Conservation (phyloP, 495 filamentous ascomycete species). For the Podospora bellae-mahoneyi region DNA sequence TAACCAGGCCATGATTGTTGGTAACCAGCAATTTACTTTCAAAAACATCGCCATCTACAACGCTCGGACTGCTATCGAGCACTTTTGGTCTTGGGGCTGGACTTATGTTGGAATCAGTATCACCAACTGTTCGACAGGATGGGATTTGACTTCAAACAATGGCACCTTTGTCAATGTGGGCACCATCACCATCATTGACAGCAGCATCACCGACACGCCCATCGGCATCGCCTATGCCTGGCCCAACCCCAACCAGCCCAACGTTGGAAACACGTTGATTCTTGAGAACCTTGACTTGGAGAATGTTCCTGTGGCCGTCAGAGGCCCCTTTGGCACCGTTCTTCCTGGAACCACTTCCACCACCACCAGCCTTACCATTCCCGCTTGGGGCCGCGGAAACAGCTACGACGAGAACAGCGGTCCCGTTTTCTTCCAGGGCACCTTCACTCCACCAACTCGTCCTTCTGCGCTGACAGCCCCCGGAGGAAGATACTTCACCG, state of each 20-base stretch:
- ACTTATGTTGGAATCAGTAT: conserved; percentile 69
- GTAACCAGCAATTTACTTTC: conserved; percentile 81
- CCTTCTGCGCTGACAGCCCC: conserved; percentile 34
- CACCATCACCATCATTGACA: conserved; percentile 74
- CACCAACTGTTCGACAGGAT: conserved; percentile 59
- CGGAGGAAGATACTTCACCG: conserved; percentile 50
- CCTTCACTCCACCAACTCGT: conserved; percentile 37
- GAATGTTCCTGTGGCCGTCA: conserved; percentile 54
- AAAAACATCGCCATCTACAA: conserved; percentile 64
- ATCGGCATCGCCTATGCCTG: conserved; percentile 45
- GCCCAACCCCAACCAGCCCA: conserved; percentile 50
- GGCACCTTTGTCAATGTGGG: conserved; percentile 56
- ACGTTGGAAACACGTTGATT: conserved; percentile 47
- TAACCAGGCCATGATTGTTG: conserved; percentile 56
- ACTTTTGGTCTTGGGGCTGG: conserved; percentile 53
- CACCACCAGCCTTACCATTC: conserved; percentile 49
- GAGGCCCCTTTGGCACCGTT: conserved; percentile 45
- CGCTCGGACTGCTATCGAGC: conserved; percentile 51
- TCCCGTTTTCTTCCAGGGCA: conserved; percentile 34
- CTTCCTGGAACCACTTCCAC: conserved; percentile 56
- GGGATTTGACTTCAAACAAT: conserved; percentile 54
- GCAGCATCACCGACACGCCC: conserved; percentile 65
- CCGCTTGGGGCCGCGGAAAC: conserved; percentile 44
- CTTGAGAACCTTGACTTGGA: conserved; percentile 66
- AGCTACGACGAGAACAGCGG: conserved; percentile 42